Base-by-base conservation (phyloP, 768 basidiomycete species). In the Tulasnella sp. region DNA sequence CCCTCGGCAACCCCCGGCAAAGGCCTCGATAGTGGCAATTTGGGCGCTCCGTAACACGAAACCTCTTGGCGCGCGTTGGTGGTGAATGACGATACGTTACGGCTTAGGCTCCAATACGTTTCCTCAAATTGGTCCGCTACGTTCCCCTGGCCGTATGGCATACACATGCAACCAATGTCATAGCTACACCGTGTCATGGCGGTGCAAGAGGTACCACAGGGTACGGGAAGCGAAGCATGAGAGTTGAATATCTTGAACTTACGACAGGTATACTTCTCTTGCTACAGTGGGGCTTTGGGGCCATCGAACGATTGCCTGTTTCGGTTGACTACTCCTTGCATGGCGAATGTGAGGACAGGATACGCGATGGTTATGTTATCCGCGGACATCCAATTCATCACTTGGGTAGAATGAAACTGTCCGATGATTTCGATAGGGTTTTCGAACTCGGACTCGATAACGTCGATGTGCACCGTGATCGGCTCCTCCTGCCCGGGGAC, bases 371-470 rank as follows among this genome's bases (percentile, higher is more conserved):
- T 52, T 21, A 75, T 75, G 19, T 52, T 46, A 36, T 75, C 74
- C 6, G 39, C 40, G 18, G 74, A 75, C 19, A 75, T 75, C 74
- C 74, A 75, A 46, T 75, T 75, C 74, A 75, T 75, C 18, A 75
- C 74, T 19, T 19, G 44, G 31, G 74, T 75, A 18, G 74, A 34
- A 52, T 75, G 74, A 36, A 75, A 75, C 21, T 46, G 4, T 21
- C 27, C 10, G 21, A 75, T 42, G 39, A 44, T 36, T 31, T 19
- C 18, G 44, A 75, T 48, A 31, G 74, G 40, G 44, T 42, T 42
- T 6, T n/a, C 24, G 36, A n/a, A 21, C 46, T 7, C 36, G 38
- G 18, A 75, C 40, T 75, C 74, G 31, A 75, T 75, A 10, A 75
- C 40, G 31, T 75, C 74, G 74, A 75, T 46, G 44, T 44, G 44